Evolutionary conservation across 345 rosid genomes (phyloP).

Genomic region (Trapa bicornis): DNA sequence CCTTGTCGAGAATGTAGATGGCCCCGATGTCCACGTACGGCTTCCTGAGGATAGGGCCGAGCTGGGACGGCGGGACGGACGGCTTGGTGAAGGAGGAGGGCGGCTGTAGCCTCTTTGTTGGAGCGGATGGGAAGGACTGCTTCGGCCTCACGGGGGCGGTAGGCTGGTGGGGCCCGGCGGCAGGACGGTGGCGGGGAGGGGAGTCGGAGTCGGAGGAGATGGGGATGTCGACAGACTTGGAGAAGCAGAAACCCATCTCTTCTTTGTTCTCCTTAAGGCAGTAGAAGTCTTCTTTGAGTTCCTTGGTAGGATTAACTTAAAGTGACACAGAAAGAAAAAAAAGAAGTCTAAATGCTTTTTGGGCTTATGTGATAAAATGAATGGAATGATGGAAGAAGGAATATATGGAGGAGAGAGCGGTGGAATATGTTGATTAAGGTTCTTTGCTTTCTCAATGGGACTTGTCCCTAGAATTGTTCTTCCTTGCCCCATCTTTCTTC

Average conservation of each 20-base stretch:
- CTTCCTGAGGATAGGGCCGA: slow-evolving; percentile 38
- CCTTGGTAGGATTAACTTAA: background rate
- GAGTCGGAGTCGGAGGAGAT: slow-evolving; percentile 36
- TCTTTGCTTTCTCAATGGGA: slow-evolving; percentile 10
- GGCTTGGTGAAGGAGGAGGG: slow-evolving; percentile 9
- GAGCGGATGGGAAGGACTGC: background rate
- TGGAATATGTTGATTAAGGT: background rate
- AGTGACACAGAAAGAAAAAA: background rate
- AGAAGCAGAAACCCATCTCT: slow-evolving; percentile 14
- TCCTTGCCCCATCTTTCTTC: background rate
- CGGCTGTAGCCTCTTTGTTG: background rate
- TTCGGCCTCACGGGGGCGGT: background rate
- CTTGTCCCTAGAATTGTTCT: slow-evolving; percentile 6
- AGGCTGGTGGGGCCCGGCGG: slow-evolving; percentile 12
- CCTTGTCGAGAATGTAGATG: slow-evolving; percentile 43
- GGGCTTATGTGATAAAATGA: background rate
- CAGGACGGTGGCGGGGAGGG: slow-evolving; percentile 19
- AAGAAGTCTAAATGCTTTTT: background rate
- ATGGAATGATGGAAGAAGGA: background rate
- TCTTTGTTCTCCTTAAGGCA: background rate
- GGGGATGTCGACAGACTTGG: slow-evolving; percentile 36
- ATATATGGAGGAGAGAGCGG: background rate
- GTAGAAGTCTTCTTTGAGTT: background rate
- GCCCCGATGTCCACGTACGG: slow-evolving; percentile 47
- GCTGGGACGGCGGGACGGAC: slow-evolving; percentile 15